Evolutionary conservation across 805 yeast species (phyloP).

Genomic region (Yarrowia sp.): DNA sequence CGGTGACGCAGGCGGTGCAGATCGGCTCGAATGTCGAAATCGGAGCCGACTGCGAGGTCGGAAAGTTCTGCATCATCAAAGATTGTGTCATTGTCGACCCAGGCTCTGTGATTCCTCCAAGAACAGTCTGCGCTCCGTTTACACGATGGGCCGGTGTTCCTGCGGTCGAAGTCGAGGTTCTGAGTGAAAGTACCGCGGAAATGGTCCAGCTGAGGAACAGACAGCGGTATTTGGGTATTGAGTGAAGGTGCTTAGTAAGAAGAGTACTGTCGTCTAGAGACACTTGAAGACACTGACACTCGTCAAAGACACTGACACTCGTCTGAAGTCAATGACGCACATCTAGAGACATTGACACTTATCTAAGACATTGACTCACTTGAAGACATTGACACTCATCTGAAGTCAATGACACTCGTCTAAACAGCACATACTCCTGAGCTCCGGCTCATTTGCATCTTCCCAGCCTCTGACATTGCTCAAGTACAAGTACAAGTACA

Average conservation of each 20-base stretch:
- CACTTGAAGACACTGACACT: too few relatives aligned
- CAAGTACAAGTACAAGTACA: too few relatives aligned
- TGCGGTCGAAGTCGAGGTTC: slow-evolving; percentile 42
- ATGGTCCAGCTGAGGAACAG: slow-evolving; percentile 6
- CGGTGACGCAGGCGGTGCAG: slow-evolving; percentile 50
- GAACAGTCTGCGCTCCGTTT: slow-evolving; percentile 51
- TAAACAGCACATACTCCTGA: too few relatives aligned
- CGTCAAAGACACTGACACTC: too few relatives aligned
- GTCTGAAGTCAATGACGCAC: too few relatives aligned
- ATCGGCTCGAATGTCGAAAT: slow-evolving; percentile 52
- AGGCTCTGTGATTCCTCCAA: slow-evolving; percentile 49
- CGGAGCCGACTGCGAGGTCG: slow-evolving; percentile 50
- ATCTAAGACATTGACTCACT: too few relatives aligned
- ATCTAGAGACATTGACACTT: too few relatives aligned
- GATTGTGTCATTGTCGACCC: slow-evolving; percentile 52
- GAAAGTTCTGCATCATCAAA: slow-evolving; percentile 50
- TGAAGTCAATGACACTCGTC: too few relatives aligned
- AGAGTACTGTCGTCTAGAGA: too few relatives aligned
- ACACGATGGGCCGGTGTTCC: slow-evolving; percentile 48
- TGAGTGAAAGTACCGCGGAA: slow-evolving; percentile 13
- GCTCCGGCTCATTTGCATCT: too few relatives aligned
- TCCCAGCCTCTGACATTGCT: too few relatives aligned
- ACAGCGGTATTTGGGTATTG: slow-evolving; percentile 6
- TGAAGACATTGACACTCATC: too few relatives aligned
- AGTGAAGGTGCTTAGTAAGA: background rate